A percentile compares a stretch with the other conserved stretches of the same genome.
These are phyloP conservation scores for Murraya koenigii DNA, from an alignment of 345 rosid genomes.

Conservation along the genomic window DNA sequence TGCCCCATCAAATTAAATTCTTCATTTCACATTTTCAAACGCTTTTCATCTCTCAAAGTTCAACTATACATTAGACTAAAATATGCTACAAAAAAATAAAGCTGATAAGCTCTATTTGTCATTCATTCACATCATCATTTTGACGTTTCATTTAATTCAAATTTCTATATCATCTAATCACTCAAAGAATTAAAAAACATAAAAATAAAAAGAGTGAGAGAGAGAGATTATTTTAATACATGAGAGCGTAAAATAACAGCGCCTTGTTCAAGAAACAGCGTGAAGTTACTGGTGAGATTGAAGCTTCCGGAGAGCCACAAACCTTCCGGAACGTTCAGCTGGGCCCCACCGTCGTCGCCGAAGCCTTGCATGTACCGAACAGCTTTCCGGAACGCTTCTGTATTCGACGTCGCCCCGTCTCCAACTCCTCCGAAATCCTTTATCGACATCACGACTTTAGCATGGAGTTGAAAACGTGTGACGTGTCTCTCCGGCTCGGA, in stretches of 20 bases:
- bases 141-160: too few relatives aligned
- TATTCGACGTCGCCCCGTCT: constrained; percentile 73
- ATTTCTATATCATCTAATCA: too few relatives aligned
- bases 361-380: constrained; percentile 47
- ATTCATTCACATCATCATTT: too few relatives aligned
- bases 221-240: constrained; percentile 33
- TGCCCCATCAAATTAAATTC: background rate
- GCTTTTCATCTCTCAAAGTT: background rate
- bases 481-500: too few relatives aligned
- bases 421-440: constrained; percentile 88
- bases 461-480: too few relatives aligned
- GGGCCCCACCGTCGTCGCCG: constrained; percentile 54
- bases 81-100: too few relatives aligned
- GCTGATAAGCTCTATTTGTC: too few relatives aligned
- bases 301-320: constrained; percentile 90
- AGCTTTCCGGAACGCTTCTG: constrained; percentile 71
- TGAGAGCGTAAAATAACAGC: constrained; percentile 86
- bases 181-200: too few relatives aligned
- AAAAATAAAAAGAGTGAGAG: too few relatives aligned
- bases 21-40: background rate
- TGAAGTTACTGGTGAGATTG: constrained; percentile 89
- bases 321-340: constrained; percentile 75
- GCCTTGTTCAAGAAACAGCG: constrained; percentile 75
- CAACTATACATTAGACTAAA: too few relatives aligned
- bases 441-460: constrained; percentile 64